These are phyloP conservation scores for Candida tibetensis DNA, from an alignment of 805 yeast species.

Conservation along the genomic window DNA sequence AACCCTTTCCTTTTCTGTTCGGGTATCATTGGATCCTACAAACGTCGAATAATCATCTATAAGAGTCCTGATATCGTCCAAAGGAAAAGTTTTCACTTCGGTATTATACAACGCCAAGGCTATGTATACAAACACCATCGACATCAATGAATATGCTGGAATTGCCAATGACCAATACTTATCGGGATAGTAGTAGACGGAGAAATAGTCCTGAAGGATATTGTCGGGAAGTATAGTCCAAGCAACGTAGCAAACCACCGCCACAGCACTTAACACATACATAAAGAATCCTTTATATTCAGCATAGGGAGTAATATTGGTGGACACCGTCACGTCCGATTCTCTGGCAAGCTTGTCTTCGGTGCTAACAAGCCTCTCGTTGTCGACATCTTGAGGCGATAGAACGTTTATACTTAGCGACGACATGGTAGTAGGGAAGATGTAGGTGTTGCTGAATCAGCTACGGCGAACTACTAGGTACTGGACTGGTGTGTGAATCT, in stretches of 20 bases:
- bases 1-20: slow-evolving; percentile 6
- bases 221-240: slow-evolving; percentile 77
- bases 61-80: slow-evolving; percentile 60
- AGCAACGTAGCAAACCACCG: slow-evolving; percentile 35
- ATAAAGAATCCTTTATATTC: slow-evolving; percentile 90
- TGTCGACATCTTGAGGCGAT: neutral
- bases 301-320: slow-evolving; percentile 52
- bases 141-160: slow-evolving; percentile 68
- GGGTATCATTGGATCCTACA: slow-evolving; percentile 18
- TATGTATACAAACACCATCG: slow-evolving; percentile 69
- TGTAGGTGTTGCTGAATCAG: neutral
- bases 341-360: slow-evolving; percentile 59
- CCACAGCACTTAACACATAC: slow-evolving; percentile 62
- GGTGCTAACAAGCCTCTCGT: neutral
- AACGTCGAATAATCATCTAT: slow-evolving; percentile 60
- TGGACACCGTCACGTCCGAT: slow-evolving; percentile 62
- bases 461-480: no score
- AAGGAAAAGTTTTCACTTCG: slow-evolving; percentile 64
- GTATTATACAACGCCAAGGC: slow-evolving; percentile 69
- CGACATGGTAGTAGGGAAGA: slow-evolving; percentile 2
- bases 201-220: slow-evolving; percentile 46
- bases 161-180: slow-evolving; percentile 87
- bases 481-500: no score
- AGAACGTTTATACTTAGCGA: neutral
- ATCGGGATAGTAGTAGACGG: slow-evolving; percentile 76